Base-by-base conservation (phyloP, 176 grass and related monocot species). In the Zoysia japonica region DNA sequence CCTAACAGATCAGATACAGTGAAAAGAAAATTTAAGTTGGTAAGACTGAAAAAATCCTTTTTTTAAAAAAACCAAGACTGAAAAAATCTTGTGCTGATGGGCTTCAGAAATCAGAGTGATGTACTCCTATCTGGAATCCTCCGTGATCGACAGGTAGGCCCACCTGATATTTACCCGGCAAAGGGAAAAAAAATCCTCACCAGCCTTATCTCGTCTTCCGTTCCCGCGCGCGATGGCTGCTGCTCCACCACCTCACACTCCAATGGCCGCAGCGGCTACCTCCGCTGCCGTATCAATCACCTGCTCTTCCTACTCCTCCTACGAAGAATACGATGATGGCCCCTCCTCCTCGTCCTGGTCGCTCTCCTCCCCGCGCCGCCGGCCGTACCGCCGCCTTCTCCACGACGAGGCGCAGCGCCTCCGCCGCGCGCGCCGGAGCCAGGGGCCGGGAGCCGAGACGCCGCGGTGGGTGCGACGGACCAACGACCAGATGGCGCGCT, bases 381-480 rank as follows among this genome's bases (percentile, higher is more conserved):
- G 76, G 3, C 76, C 76, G n/a, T 78, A 83, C 83, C 83, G 92
- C 50, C 82, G 87, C 52, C 89, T 97, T 74, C 91, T 97, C 72
- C 75, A 83, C 77, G 89, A 87, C 61, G 89, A 92, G 85, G 95
- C 95, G 36, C 85, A 85, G 87, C 79, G 82, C 74, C 95, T 92
- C 62, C 85, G 92, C 53, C 74, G 76, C 46, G 83, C 86, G 17
- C 95, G 95, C 17, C 91, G 89, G 41, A 80, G 72, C 74, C 95
- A 97, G 83, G 95, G 95, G 13, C 83, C 73, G 42, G 80, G 83
- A 68, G 91, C 87, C 17, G 75, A 90, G 38, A 97, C 92, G 39
- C 95, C 92, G 1, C 80, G 92, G 4, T 97, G 95, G 95, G 87
- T 97, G 74, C 88, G 85, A 36, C 95, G 92, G 65, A 92, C 92